Evolutionary conservation across 306 rosid genomes (phyloP).

Genomic region (Dalbergia cultrata): DNA sequence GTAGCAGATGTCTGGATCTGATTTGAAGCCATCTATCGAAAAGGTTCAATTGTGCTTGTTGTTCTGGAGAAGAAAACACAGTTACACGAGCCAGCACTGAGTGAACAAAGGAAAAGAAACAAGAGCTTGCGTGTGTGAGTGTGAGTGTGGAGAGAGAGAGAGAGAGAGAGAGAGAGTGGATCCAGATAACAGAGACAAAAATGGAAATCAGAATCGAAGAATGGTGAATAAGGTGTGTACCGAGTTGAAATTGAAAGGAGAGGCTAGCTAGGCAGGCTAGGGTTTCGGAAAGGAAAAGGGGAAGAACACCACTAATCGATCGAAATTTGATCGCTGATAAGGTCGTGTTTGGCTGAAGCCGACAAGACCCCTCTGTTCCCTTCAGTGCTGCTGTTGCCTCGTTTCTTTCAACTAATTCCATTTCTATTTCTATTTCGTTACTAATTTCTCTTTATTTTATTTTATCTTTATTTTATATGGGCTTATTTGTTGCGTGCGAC

Average conservation of each 20-base stretch:
- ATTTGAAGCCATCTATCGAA: conserved; percentile 59
- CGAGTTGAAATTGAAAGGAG: background rate
- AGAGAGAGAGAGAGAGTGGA: conserved; percentile 9
- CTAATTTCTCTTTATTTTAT: background rate
- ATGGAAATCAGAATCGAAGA: conserved; percentile 12
- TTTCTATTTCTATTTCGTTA: conserved; percentile 13
- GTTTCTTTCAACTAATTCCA: conserved; percentile 17
- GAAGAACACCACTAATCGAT: conserved; percentile 31
- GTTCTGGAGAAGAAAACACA: conserved; percentile 35
- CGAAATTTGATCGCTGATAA: conserved; percentile 61
- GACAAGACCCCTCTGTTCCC: conserved; percentile 73
- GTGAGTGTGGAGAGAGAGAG: background rate
- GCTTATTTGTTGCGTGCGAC: background rate
- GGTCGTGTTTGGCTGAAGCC: conserved; percentile 96
- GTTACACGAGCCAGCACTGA: conserved; percentile 19
- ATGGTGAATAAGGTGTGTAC: background rate
- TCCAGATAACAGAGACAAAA: background rate
- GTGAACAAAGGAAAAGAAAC: conserved; percentile 1
- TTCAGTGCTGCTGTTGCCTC: conserved; percentile 13
- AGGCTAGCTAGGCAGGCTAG: background rate
- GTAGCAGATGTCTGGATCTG: conserved; percentile 60
- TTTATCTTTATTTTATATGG: background rate
- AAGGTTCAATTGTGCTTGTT: conserved; percentile 7
- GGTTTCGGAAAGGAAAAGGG: conserved; percentile 29
- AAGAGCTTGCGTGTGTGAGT: background rate